Base-by-base conservation (phyloP, 345 rosid genomes). In the Salix arbutifolia region DNA sequence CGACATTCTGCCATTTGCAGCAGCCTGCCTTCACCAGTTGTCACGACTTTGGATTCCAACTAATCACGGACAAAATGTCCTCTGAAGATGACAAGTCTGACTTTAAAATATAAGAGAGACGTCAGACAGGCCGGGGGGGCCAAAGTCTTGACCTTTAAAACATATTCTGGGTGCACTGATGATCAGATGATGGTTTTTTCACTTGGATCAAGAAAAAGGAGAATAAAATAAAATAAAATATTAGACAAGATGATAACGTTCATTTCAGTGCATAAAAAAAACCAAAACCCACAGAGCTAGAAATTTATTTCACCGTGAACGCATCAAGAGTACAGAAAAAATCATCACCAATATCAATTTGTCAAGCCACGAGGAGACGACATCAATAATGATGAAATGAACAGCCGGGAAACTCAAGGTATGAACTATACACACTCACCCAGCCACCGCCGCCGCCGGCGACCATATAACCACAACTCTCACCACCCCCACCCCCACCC, bases 351-450 rank as follows among this genome's bases (percentile, higher is more conserved):
- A 65, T 79, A 77, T 75, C 84, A 86, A 81, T 71, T 53, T 71
- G 70, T 67, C 50, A 78, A 76, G 19, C 76, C 56, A 71, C 50
- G 11, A 77, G 73, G 37, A 33, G 37, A 33, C 35, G 35, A 76
- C 75, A 74, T 73, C 78, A 40, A 67, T 58, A 75, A 74, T 82
- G 70, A 80, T 81, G 74, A 77, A 79, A 87, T 18, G 19, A 42
- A 67, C 69, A 65, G 38, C 65, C 58, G 65, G 65, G 69, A 73
- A 62, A 26, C 50, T 50, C 75, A 71, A 17, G 68, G 76, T 62
- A 79, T 58, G 72, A 77, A 60, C 87, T 87, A 87, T 85, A 89
- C 84, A 86, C 83, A 82, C 76, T 80, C 79, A 50, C 76, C 65
- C 60, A 31, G 37, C 62, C 61, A 1, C 25, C 35, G 5, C 33